Evolutionary conservation across 352 stramenopile species (phyloP), one percentile per base, ranked within the genome.

Genomic region (Peronospora destructor): DNA sequence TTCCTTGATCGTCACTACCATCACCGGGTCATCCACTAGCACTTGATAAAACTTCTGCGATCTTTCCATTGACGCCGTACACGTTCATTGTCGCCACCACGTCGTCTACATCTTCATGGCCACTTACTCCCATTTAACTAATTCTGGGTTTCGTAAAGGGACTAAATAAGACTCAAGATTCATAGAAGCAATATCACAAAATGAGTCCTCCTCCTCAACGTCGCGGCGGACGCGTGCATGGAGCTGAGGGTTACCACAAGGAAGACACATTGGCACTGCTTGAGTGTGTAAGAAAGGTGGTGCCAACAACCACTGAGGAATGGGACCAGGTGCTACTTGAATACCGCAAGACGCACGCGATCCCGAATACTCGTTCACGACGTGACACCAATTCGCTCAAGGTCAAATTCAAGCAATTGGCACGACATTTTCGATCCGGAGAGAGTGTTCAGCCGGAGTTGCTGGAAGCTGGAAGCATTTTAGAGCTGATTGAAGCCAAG

Each of bases 371-470:
- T 4, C 61, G 61, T 0, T 21, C 61, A 8, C 42, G 56, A 40
- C 61, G 61, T 7, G 61, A 70, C 28, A 11, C 56, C 1, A 53
- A 44, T 26, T 66, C 61, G 11, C 47, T 70, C 0, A 55, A 54
- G 39, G 38, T 51, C 37, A 70, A 70, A 30, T 70, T 66, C 34
- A 70, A 70, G 37, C 61, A 70, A 23, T 52, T 70, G 34, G 39
- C 42, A 23, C 49, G 58, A 9, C 32, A 30, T 6, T 59, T 45
- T 37, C 42, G 41, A 35, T 16, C 47, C 11, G 41, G 32, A 12
- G n/a, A 34, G 14, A 37, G 43, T 8, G 7, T 3, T 10, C 49
- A 41, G 1, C 35, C 45, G 13, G 52, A 70, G 9, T 17, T 56
- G 2, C 38, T 50, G 6, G 61, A 66, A 17, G 61, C 61, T 25